Conservation (phyloP, 108 stramenopile genomes). For the Nitzschia sp. region DNA sequence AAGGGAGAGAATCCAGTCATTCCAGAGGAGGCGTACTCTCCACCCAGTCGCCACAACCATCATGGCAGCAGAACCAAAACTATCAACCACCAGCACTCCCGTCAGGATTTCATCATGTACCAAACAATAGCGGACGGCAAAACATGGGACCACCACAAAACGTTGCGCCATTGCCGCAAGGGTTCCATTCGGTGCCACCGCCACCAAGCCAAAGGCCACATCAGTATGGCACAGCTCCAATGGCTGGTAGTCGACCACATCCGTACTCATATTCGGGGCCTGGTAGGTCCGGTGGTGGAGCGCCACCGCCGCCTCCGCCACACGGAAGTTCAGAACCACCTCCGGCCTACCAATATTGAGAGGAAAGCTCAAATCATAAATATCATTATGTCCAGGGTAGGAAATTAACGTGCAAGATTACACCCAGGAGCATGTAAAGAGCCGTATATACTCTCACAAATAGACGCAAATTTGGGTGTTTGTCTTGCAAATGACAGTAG, state of each 20-base stretch:
- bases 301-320: slow-evolving; percentile 33
- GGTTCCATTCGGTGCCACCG: slow-evolving; percentile 13
- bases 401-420: slow-evolving; percentile 79
- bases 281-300: background rate
- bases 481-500: slow-evolving; percentile 1
- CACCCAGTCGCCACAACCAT: background rate
- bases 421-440: slow-evolving; percentile 65
- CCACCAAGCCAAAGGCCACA: slow-evolving; percentile 2
- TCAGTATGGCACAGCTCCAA: slow-evolving; percentile 13
- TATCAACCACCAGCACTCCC: background rate
- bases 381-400: slow-evolving; percentile 57
- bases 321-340: slow-evolving; percentile 25
- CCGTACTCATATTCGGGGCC: slow-evolving; percentile 4
- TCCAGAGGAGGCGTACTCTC: background rate
- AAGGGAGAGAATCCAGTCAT: slow-evolving; percentile 21
- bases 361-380: background rate
- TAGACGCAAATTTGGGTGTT: background rate
- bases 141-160: background rate
- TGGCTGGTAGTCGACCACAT: slow-evolving; percentile 10
- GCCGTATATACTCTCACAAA: slow-evolving; percentile 52
- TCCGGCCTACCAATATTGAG: slow-evolving; percentile 43
- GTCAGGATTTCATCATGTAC: slow-evolving; percentile 10
- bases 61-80: background rate
- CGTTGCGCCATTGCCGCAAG: slow-evolving; percentile 1
- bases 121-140: background rate